These are phyloP conservation scores for Didymellaceae sp. DNA, from an alignment of 2,329 filamentous ascomycete species.

Conservation along the genomic window DNA sequence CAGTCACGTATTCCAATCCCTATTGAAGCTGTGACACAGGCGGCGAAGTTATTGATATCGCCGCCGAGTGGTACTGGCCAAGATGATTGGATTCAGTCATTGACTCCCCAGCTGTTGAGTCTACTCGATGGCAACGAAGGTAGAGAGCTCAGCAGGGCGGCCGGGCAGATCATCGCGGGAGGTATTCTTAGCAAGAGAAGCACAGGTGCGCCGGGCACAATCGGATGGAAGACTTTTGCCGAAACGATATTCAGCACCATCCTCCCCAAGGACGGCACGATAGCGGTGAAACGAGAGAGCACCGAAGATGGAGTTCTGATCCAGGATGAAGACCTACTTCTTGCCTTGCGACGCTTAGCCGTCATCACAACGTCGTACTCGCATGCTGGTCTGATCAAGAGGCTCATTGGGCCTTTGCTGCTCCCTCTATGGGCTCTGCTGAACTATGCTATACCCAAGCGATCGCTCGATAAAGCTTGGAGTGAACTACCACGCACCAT, in stretches of 20 bases:
- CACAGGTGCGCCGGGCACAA: slow-evolving; percentile 67
- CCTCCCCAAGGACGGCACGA: slow-evolving; percentile 49
- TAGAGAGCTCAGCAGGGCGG: slow-evolving; percentile 63
- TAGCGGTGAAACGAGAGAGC: slow-evolving; percentile 51
- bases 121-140: slow-evolving; percentile 68
- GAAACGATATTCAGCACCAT: slow-evolving; percentile 63
- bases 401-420: slow-evolving; percentile 65
- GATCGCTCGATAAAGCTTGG: slow-evolving; percentile 38
- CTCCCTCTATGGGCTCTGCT: slow-evolving; percentile 69
- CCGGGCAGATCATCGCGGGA: slow-evolving; percentile 68
- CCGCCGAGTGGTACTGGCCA: slow-evolving; percentile 63
- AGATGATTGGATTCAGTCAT: slow-evolving; percentile 65
- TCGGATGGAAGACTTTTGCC: slow-evolving; percentile 68
- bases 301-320: slow-evolving; percentile 59
- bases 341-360: slow-evolving; percentile 62
- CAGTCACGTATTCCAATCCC: slow-evolving; percentile 65
- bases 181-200: slow-evolving; percentile 70
- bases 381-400: slow-evolving; percentile 68
- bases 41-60: slow-evolving; percentile 66
- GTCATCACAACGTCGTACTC: slow-evolving; percentile 68
- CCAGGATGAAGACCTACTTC: slow-evolving; percentile 55
- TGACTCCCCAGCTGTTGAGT: slow-evolving; percentile 66
- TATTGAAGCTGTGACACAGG: slow-evolving; percentile 70
- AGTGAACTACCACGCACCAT: slow-evolving; percentile 28
- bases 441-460: slow-evolving; percentile 55